Conservation (phyloP, 1,284 basidiomycete species). For the Fomitopsis betulina region DNA sequence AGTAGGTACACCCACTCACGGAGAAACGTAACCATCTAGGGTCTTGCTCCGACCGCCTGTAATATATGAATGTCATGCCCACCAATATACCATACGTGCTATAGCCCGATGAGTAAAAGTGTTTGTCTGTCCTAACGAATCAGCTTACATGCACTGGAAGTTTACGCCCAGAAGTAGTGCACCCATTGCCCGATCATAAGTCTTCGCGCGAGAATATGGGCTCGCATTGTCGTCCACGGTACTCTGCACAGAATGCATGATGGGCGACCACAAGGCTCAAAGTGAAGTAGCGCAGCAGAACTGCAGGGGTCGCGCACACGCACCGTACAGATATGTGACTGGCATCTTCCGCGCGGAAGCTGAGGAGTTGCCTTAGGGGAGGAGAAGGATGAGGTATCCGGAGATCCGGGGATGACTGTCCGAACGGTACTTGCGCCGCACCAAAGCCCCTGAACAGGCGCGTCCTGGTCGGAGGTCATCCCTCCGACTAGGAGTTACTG, state of each 20-base stretch:
- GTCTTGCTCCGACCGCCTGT: not conserved
- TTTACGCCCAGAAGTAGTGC: not conserved
- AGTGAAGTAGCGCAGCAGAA: no score
- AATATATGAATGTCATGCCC: not conserved
- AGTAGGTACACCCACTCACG: not conserved
- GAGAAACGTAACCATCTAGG: not conserved
- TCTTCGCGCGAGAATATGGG: not conserved
- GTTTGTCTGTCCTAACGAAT: no score
- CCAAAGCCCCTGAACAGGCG: no score
- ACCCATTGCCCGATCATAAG: not conserved
- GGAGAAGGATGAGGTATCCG: no score
- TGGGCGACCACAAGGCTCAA: not conserved
- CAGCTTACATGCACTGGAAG: not conserved
- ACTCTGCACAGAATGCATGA: not conserved
- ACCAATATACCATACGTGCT: not conserved
- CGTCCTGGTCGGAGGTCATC: no score
- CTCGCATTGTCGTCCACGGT: not conserved
- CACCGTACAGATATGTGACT: no score
- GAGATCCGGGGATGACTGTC: not conserved
- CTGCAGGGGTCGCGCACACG: no score
- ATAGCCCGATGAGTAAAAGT: not conserved
- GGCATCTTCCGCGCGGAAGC: no score
- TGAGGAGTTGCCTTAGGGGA: not conserved
- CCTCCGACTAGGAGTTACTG: no score
- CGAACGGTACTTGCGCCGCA: not conserved